Base-by-base conservation (phyloP, 305 asterid genomes). In the Plantago coronopus region DNA sequence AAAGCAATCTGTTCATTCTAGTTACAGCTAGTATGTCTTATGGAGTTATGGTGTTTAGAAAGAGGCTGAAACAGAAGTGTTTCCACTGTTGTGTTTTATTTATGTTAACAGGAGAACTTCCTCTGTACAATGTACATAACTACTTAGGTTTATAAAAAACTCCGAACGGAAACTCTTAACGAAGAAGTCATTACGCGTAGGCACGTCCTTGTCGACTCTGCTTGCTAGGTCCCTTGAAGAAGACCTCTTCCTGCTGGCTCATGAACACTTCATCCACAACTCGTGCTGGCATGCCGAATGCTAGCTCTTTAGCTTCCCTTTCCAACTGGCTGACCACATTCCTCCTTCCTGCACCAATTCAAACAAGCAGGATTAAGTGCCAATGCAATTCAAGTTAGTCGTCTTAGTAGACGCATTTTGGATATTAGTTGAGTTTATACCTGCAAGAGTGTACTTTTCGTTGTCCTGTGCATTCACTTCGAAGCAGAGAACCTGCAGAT, bases 201-300 rank as follows among this genome's bases (percentile, higher is more conserved):
- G 80, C 67, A 20, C 74, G 72, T 16, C 70, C n/a, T n/a, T n/a
- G 38, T 76, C 61, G 48, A 56, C 1, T 53, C 43, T 74, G 66
- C 72, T 76, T 76, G 7, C 65, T 64, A 0, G 94, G 96, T 1
- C 97, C 97, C 73, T 18, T 61, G 59, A 77, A 76, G 86, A 90
- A 90, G 29, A 65, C 70, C 71, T 81, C 87, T 38, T 80, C 86
- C 2, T 58, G 16, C 57, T 87, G 90, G 43, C 74, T 71, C 10
- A 57, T 42, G n/a, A 87, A 81, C 31, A 83, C 71, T 21, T 74
- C 76, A 0, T 85, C 91, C 25, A 90, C 94, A n/a, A 80, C 87
- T 48, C 79, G 78, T 20, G 79, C 81, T 1, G 89, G 72, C 11
- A 67, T 34, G 1, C 93, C 90, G 5, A 85, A 90, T 0, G 87